Conservation (phyloP, 108 stramenopile genomes). For the Cyclostephanos tholiformis region DNA sequence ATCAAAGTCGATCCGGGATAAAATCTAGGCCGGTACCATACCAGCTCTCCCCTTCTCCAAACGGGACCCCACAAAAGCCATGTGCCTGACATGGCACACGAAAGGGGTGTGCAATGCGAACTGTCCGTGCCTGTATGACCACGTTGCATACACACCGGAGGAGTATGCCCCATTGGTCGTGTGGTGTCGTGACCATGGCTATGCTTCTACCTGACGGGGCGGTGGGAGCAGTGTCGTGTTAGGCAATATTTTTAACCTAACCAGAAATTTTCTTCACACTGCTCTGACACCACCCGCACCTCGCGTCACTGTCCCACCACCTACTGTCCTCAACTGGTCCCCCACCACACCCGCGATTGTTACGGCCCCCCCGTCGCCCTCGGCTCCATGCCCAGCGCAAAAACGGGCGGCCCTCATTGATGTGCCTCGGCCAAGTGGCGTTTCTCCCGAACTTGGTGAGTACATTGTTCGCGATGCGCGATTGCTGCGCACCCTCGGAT, state of each 20-base stretch:
- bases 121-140: not conserved
- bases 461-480: too few species aligned
- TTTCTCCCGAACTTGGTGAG: too few species aligned
- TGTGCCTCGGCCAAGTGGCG: slow-evolving; percentile 39
- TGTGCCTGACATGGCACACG: slow-evolving; percentile 10
- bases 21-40: not conserved
- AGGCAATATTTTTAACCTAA: not conserved
- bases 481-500: too few species aligned
- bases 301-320: not conserved
- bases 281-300: not conserved
- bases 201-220: not conserved
- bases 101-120: slow-evolving; percentile 12
- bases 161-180: slow-evolving; percentile 1
- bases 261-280: not conserved
- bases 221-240: slow-evolving; percentile 1
- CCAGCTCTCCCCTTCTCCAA: slow-evolving; percentile 2
- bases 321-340: too few species aligned
- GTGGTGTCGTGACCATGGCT: slow-evolving; percentile 3
- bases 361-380: too few species aligned
- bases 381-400: too few species aligned
- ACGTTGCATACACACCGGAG: not conserved
- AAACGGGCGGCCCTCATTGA: slow-evolving; percentile 14
- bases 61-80: not conserved
- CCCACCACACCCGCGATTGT: too few species aligned
- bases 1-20: not conserved